Conservation (phyloP, 2,329 filamentous ascomycete species). For the Paradendryphiella salina region DNA sequence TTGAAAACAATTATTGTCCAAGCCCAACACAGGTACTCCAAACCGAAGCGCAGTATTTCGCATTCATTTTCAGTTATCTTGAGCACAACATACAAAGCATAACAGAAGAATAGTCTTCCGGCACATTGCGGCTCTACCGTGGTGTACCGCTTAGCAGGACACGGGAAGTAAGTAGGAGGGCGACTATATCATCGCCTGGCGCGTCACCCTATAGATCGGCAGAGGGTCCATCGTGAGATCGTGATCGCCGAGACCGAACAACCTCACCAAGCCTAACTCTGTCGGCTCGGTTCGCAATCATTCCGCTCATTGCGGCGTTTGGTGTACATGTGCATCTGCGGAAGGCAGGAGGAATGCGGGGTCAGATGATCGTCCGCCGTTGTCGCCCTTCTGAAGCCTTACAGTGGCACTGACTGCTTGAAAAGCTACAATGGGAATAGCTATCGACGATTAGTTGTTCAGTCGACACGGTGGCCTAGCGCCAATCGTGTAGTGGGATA, state of each 20-base stretch:
- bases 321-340: slow-evolving; percentile 2
- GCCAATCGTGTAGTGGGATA: slow-evolving; percentile 1
- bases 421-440: slow-evolving; percentile 5
- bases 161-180: not conserved
- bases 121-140: not conserved
- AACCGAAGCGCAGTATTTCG: not conserved
- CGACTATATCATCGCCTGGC: not conserved
- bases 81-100: not conserved
- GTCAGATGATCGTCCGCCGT: slow-evolving; percentile 4
- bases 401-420: not conserved
- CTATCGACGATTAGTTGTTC: not conserved
- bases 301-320: not conserved
- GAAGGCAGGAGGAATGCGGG: slow-evolving; percentile 3
- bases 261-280: not conserved
- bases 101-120: not conserved
- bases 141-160: not conserved
- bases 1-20: too few relatives aligned
- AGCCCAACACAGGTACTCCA: too few relatives aligned
- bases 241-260: slow-evolving; percentile 7
- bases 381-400: slow-evolving; percentile 4
- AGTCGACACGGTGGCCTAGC: slow-evolving; percentile 1
- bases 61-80: not conserved
- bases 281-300: not conserved
- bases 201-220: slow-evolving; percentile 3
- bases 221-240: slow-evolving; percentile 9